phyloP scores from a whole-genome alignment of 345 rosid species.

The Aegle marmelos region DNA sequence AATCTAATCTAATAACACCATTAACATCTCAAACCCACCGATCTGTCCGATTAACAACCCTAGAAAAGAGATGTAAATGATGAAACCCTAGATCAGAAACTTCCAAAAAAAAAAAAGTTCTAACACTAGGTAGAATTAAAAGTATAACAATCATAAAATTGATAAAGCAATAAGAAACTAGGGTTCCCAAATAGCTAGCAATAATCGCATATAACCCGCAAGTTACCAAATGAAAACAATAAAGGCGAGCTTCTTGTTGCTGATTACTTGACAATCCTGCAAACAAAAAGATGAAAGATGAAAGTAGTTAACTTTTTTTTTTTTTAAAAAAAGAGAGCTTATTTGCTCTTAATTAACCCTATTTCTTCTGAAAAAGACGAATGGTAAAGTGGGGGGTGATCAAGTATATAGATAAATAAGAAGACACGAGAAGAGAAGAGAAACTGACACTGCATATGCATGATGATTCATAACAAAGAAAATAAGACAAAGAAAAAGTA shows the following conservation, averaged over 20 bases:
- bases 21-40: background rate
- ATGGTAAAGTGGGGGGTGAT: background rate
- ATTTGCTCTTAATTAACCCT: background rate
- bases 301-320: constrained; percentile 4
- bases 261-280: background rate
- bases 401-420: background rate
- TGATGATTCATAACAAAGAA: background rate
- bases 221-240: background rate
- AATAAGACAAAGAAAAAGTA: background rate
- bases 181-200: constrained; percentile 12
- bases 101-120: background rate
- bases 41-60: background rate
- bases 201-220: background rate
- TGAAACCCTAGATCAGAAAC: constrained; percentile 18
- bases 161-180: background rate
- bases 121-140: too few relatives aligned
- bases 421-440: background rate
- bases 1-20: background rate
- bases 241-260: background rate
- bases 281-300: constrained; percentile 3
- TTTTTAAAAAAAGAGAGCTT: background rate
- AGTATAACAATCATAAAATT: too few relatives aligned
- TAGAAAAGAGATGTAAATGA: background rate
- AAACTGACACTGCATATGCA: background rate
- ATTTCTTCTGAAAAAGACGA: background rate